Conservation (phyloP, 352 stramenopile genomes). For the Plasmopara halstedii region DNA sequence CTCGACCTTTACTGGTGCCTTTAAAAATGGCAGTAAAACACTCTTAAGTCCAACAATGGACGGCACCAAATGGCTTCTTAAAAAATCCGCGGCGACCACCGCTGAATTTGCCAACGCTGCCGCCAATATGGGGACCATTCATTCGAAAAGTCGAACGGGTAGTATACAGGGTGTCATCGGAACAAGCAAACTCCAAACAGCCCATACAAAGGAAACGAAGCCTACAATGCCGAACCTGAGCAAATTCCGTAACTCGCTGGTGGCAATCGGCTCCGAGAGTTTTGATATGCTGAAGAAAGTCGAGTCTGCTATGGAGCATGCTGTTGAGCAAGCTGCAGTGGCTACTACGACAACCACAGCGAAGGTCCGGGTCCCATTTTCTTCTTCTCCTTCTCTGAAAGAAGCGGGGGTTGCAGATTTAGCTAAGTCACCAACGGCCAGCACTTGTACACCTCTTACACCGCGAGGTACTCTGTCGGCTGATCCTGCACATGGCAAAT, state of each 20-base stretch:
- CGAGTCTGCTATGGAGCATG: slow-evolving; percentile 37
- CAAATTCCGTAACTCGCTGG: slow-evolving; percentile 53
- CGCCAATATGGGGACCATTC: slow-evolving; percentile 21
- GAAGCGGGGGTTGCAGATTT: slow-evolving; percentile 7
- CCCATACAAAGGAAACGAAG: slow-evolving; percentile 10
- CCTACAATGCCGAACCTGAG: slow-evolving; percentile 35
- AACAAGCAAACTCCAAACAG: slow-evolving; percentile 1
- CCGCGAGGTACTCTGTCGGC: slow-evolving; percentile 16
- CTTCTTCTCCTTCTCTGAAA: slow-evolving; percentile 17
- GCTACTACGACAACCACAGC: slow-evolving; percentile 22
- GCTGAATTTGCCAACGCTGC: slow-evolving; percentile 24
- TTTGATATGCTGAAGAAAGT: slow-evolving; percentile 74
- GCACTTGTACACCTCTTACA: slow-evolving; percentile 7
- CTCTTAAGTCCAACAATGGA: slow-evolving; percentile 57
- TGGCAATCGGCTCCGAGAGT: slow-evolving; percentile 57
- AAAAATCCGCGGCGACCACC: slow-evolving; percentile 36
- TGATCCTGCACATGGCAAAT: slow-evolving; percentile 22
- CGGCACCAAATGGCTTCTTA: slow-evolving; percentile 70
- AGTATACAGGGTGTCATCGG: slow-evolving; percentile 11
- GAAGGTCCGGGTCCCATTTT: slow-evolving; percentile 37
- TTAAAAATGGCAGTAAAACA: slow-evolving; percentile 67
- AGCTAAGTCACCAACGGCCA: slow-evolving; percentile 2
- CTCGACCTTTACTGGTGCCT: slow-evolving; percentile 51
- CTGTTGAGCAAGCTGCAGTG: slow-evolving; percentile 23
- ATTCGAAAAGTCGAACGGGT: slow-evolving; percentile 15